These are phyloP conservation scores for Schizophyllum commune DNA, from an alignment of 1,284 basidiomycete species.

Conservation along the genomic window DNA sequence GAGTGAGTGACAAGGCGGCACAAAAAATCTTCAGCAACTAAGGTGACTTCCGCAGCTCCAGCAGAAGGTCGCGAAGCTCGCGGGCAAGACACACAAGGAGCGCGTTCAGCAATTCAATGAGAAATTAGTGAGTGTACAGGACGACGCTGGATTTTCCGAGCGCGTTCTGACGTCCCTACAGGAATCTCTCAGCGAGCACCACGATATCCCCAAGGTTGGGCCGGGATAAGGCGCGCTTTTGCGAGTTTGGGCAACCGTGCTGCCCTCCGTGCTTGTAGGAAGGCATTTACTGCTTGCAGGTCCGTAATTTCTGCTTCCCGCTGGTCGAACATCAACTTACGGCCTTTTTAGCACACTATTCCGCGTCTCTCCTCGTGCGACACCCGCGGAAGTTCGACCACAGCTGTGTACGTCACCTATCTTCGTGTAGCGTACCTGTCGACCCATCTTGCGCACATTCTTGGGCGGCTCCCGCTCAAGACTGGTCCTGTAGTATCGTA, in stretches of 20 bases:
- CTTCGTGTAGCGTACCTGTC: neutral
- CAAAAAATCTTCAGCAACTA: neutral
- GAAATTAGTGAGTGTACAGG: slow-evolving; percentile 41
- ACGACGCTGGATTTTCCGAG: neutral
- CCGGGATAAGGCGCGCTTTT: slow-evolving; percentile 51
- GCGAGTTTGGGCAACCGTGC: neutral
- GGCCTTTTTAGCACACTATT: neutral
- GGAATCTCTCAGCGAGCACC: slow-evolving; percentile 85
- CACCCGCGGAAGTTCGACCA: neutral
- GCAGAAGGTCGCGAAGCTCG: slow-evolving; percentile 76
- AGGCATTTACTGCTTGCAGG: neutral
- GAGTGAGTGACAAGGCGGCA: slow-evolving; percentile 47
- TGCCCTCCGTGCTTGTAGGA: neutral
- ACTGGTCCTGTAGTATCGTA: neutral
- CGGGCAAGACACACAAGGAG: slow-evolving; percentile 90
- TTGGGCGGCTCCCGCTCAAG: neutral
- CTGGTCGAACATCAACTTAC: neutral
- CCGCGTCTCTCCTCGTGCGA: neutral
- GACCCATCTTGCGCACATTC: neutral
- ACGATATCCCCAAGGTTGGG: slow-evolving; percentile 88
- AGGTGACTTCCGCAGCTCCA: slow-evolving; percentile 45
- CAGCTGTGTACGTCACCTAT: neutral
- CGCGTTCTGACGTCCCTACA: neutral
- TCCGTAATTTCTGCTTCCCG: neutral
- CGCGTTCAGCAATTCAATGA: slow-evolving; percentile 88